Percentiles rank a stretch among this genome's conserved stretches.
phyloP scores from a whole-genome alignment of 331 rosid genomes.

The Rosa hybrid region DNA sequence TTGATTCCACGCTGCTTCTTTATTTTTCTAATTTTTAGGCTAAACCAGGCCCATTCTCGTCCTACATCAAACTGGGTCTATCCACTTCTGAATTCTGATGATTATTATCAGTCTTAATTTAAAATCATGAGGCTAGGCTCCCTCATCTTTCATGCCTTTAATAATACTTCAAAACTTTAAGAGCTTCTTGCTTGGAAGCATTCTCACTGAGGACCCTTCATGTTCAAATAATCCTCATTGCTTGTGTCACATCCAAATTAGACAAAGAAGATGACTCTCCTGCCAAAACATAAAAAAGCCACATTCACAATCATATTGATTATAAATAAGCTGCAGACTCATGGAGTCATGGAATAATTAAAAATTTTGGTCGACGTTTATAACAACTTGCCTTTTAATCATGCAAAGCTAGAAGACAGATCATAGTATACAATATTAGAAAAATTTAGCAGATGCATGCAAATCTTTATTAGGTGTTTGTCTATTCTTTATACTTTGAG shows the following conservation, averaged over 20 bases:
- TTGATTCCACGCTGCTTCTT: too few relatives aligned
- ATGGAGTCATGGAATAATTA: not conserved
- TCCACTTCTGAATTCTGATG: constrained; percentile 1
- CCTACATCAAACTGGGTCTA: not conserved
- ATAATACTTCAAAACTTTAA: constrained; percentile 33
- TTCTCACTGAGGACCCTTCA: constrained; percentile 39
- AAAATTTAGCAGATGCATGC: constrained; percentile 20
- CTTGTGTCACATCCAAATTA: constrained; percentile 17
- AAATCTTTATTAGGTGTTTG: constrained; percentile 45
- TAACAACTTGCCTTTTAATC: constrained; percentile 16
- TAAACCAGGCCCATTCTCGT: too few relatives aligned
- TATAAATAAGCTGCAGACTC: constrained; percentile 4
- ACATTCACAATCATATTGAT: not conserved
- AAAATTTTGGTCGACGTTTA: not conserved
- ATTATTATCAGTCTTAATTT: not conserved
- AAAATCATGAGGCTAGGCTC: constrained; percentile 30
- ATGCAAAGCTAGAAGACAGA: constrained; percentile 25
- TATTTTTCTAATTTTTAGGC: too few relatives aligned
- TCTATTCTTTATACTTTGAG: constrained; percentile 30
- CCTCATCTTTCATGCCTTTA: constrained; percentile 22
- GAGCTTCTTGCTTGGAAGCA: constrained; percentile 58
- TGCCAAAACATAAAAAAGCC: constrained; percentile 20
- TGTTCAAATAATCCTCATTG: constrained; percentile 34
- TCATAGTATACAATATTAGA: constrained; percentile 1
- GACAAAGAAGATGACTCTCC: constrained; percentile 3